Conservation (phyloP, 352 stramenopile genomes). For the Detonula confervacea region DNA sequence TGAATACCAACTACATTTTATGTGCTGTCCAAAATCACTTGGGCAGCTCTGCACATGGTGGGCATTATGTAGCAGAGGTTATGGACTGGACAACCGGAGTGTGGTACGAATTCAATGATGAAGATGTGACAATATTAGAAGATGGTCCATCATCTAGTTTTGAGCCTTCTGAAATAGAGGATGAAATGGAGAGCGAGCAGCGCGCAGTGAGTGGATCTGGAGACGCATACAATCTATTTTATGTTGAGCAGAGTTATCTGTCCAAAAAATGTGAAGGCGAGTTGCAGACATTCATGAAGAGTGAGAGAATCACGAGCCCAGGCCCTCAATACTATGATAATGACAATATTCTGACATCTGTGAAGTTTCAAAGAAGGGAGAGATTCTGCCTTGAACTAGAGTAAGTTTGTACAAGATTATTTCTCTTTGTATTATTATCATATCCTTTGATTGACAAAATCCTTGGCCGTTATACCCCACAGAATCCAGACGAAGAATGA, state of each 20-base stretch:
- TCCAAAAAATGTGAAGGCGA: constrained; percentile 47
- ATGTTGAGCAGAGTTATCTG: constrained; percentile 80
- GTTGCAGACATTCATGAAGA: constrained; percentile 49
- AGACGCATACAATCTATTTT: constrained; percentile 86
- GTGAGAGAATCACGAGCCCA: not conserved
- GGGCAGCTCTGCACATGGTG: constrained; percentile 77
- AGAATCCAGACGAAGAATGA: constrained; percentile 26
- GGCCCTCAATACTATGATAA: not conserved
- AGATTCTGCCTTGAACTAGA: constrained; percentile 43
- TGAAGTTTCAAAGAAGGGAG: constrained; percentile 24
- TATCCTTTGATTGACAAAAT: not conserved
- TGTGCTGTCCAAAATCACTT: constrained; percentile 83
- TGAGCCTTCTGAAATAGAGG: constrained; percentile 28
- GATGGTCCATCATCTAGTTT: constrained; percentile 62
- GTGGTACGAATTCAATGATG: constrained; percentile 86
- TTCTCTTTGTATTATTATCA: not conserved
- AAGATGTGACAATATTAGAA: constrained; percentile 68
- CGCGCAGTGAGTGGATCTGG: constrained; percentile 42
- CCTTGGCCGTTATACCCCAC: not conserved
- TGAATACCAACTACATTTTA: constrained; percentile 61
- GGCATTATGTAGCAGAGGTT: constrained; percentile 82
- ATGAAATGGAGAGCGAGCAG: constrained; percentile 7
- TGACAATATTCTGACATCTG: constrained; percentile 25
- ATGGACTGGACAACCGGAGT: constrained; percentile 82
- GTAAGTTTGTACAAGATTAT: constrained; percentile 35